phyloP scores from a whole-genome alignment of 2,329 filamentous ascomycete species.

The Xylariaceae sp. region DNA sequence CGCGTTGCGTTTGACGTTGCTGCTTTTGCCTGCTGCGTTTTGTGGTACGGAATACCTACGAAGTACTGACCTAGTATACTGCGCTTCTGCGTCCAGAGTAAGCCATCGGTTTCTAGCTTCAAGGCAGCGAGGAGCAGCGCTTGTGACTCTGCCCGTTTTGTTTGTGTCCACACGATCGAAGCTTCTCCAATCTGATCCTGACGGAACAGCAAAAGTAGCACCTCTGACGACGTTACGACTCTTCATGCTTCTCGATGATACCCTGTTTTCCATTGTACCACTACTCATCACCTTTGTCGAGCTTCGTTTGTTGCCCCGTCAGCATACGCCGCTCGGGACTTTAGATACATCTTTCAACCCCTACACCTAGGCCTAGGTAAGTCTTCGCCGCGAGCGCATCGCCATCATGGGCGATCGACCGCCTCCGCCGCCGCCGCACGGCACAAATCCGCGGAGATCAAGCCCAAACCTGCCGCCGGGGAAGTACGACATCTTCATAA shows the following conservation, averaged over 20 bases:
- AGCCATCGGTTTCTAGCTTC: background rate
- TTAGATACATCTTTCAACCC: constrained; percentile 29
- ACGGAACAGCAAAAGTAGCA: constrained; percentile 1
- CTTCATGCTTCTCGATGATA: constrained; percentile 38
- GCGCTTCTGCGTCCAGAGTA: constrained; percentile 1
- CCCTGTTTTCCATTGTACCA: constrained; percentile 24
- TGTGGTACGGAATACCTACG: background rate
- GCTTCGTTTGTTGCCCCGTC: background rate
- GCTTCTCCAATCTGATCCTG: constrained; percentile 7
- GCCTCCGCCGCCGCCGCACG: constrained; percentile 83
- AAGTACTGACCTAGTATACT: no score
- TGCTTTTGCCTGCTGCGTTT: constrained; percentile 7
- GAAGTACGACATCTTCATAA: constrained; percentile 96
- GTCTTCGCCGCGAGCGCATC: constrained; percentile 51
- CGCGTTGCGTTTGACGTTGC: constrained; percentile 10
- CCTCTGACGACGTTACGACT: constrained; percentile 32
- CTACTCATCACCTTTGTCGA: background rate
- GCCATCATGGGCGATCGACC: constrained; percentile 52
- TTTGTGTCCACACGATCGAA: constrained; percentile 11
- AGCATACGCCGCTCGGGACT: constrained; percentile 12
- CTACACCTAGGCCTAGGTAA: background rate
- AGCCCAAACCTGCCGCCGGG: constrained; percentile 67
- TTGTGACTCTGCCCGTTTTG: background rate
- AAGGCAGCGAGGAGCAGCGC: background rate
- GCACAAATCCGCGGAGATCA: constrained; percentile 66